These are phyloP conservation scores for Xylaria acuta DNA, from an alignment of 495 filamentous ascomycete species.

Conservation along the genomic window DNA sequence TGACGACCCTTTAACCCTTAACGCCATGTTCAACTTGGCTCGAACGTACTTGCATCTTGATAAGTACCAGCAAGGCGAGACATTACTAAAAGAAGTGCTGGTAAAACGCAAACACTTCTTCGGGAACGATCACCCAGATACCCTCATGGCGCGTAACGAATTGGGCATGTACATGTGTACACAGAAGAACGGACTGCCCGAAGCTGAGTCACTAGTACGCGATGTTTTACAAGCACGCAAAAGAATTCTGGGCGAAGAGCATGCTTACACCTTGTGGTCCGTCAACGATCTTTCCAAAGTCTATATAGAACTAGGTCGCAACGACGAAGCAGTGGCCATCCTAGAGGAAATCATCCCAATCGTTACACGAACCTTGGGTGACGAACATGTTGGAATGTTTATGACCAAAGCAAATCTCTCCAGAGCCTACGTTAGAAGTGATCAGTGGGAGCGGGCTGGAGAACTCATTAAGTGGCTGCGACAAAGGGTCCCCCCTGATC, in stretches of 20 bases:
- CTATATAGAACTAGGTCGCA: constrained; percentile 35
- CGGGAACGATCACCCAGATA: constrained; percentile 33
- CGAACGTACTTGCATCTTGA: constrained; percentile 36
- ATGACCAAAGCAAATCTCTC: constrained; percentile 44
- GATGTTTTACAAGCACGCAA: constrained; percentile 35
- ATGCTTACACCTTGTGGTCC: constrained; percentile 46
- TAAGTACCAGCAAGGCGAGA: constrained; percentile 23
- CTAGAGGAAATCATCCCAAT: constrained; percentile 38
- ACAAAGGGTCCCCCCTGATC: constrained; percentile 16
- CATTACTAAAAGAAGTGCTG: constrained; percentile 28
- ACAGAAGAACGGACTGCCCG: constrained; percentile 19
- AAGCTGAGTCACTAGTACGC: constrained; percentile 35
- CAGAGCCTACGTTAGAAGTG: constrained; percentile 35
- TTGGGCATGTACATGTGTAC: constrained; percentile 34
- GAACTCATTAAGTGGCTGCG: constrained; percentile 29
- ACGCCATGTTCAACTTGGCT: constrained; percentile 37
- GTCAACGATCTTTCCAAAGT: constrained; percentile 46
- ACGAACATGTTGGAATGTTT: constrained; percentile 37
- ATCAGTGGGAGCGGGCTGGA: constrained; percentile 35
- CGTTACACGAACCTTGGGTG: constrained; percentile 37
- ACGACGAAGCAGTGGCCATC: constrained; percentile 37
- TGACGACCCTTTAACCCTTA: constrained; percentile 34
- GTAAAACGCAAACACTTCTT: constrained; percentile 29
- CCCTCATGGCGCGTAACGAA: constrained; percentile 35
- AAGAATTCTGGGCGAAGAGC: constrained; percentile 40